Base-by-base conservation (phyloP, 2,329 filamentous ascomycete genomes). In the Aplosporella prunicola region DNA sequence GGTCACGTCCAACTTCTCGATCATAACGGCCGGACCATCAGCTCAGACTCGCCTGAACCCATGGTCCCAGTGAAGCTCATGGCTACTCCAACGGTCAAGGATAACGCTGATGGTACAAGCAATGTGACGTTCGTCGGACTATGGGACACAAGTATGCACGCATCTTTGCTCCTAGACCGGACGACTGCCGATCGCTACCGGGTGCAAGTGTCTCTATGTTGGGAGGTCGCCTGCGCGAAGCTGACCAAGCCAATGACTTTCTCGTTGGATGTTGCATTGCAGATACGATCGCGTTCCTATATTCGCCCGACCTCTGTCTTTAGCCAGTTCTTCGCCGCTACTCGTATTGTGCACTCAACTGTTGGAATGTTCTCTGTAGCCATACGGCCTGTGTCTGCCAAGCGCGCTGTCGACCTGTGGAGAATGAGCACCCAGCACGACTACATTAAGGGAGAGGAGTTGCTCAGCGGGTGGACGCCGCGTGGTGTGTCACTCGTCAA, bases 391-490 rank as follows among this genome's bases (percentile, higher is more conserved):
- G 80, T 85, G 6, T 87, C 87, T 3, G 87, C 93, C 34, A 95
- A 95, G 61, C 76, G 85, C 31, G 85, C 87, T 1, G 86, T 86
- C 3, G 91, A 98, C 56, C 69, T 98, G 9, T 98, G 91, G 91
- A 78, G 91, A 38, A 86, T 96, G 78, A 93, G 87, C 58, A 96
- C 88, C 11, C 80, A 85, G 42, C 82, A 93, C 51, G 86, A 93
- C 57, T 96, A 95, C 54, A 84, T 98, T 50, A 95, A 94, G 58
- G 91, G 91, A 39, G 88, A 98, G 61, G 91, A 98, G 58, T 72
- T 80, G 32, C 68, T 98, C 25, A 78, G 71, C 2, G 78, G 78
- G 40, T 98, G 91, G 91, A 78, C 80, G 6, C 89, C 91, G 2
- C 76, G 91, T 27, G 87, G 91, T 23, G 83, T 96, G 3, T 93